Percentiles rank a stretch among this genome's conserved stretches.
Conservation (phyloP, 2,329 filamentous ascomycete genomes). For the Akanthomyces muscarius region DNA sequence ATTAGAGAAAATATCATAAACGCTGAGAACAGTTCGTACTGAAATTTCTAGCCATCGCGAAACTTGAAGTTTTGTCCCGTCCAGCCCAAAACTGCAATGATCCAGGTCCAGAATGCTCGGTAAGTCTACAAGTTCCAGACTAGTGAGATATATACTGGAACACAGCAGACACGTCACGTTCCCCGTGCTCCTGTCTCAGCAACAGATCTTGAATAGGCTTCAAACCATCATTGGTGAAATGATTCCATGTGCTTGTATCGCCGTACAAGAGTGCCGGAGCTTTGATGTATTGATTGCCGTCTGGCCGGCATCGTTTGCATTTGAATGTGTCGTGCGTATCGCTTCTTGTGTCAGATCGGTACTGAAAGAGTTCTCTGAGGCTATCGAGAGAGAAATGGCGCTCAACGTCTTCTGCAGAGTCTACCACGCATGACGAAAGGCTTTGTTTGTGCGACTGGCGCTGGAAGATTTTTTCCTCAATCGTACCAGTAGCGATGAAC, state of each 20-base stretch:
- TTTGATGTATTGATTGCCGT: slow-evolving; percentile 83
- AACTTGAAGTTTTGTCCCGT: too few relatives aligned
- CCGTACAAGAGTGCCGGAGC: slow-evolving; percentile 94
- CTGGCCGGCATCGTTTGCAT: slow-evolving; percentile 88
- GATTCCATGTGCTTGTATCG: slow-evolving; percentile 99
- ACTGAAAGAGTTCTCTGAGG: slow-evolving; percentile 90
- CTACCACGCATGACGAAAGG: slow-evolving; percentile 91
- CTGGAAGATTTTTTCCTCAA: slow-evolving; percentile 99
- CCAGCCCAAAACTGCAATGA: too few relatives aligned
- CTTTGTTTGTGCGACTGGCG: slow-evolving; percentile 98
- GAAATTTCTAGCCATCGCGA: too few relatives aligned
- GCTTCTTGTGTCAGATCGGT: slow-evolving; percentile 75
- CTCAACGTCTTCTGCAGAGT: slow-evolving; percentile 94
- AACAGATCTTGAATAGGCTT: slow-evolving; percentile 85
- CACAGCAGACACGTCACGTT: slow-evolving; percentile 82
- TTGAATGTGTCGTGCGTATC: slow-evolving; percentile 99
- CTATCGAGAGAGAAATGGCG: slow-evolving; percentile 92
- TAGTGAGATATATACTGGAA: slow-evolving; percentile 97
- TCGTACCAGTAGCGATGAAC: slow-evolving; percentile 97
- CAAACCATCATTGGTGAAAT: slow-evolving; percentile 80
- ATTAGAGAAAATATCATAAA: too few relatives aligned
- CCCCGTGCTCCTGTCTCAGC: slow-evolving; percentile 76
- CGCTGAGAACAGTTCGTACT: too few relatives aligned
- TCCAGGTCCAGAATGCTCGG: not conserved
- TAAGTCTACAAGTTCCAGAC: not conserved